phyloP scores from a whole-genome alignment of 106 monocot genomes.

The Acanthochlamys bracteata region DNA sequence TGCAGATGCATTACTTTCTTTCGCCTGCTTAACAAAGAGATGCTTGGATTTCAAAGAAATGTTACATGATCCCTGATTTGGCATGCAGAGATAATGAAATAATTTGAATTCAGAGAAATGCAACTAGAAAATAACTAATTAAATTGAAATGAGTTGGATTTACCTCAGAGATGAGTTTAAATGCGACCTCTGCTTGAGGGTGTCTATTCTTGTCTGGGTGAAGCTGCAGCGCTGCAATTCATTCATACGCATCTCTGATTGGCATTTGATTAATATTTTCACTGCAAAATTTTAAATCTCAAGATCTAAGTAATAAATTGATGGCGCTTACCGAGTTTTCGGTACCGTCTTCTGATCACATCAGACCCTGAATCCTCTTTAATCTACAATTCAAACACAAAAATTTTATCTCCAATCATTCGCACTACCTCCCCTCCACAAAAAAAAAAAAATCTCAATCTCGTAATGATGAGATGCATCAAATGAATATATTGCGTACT shows the following conservation, averaged over 20 bases:
- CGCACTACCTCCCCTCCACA: too few species aligned
- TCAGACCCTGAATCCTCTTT: constrained; percentile 29
- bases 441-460: too few species aligned
- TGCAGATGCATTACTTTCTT: neutral
- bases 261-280: too few species aligned
- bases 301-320: too few species aligned
- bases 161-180: constrained; percentile 84
- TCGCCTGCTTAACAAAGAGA: neutral
- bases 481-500: too few species aligned
- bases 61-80: neutral
- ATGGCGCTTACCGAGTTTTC: constrained; percentile 30
- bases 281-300: too few species aligned
- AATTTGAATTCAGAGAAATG: neutral
- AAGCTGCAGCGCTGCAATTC: constrained; percentile 53
- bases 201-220: constrained; percentile 89
- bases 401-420: too few species aligned
- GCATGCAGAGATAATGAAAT: neutral
- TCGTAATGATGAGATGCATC: too few species aligned
- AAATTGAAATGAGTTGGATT: neutral
- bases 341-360: constrained; percentile 37
- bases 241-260: too few species aligned
- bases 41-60: neutral
- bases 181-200: constrained; percentile 75
- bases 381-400: constrained; percentile 9
- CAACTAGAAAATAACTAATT: too few species aligned